These are phyloP conservation scores for Beauveria scarabaeidicola DNA, from an alignment of 2,329 filamentous ascomycete species.

Conservation along the genomic window DNA sequence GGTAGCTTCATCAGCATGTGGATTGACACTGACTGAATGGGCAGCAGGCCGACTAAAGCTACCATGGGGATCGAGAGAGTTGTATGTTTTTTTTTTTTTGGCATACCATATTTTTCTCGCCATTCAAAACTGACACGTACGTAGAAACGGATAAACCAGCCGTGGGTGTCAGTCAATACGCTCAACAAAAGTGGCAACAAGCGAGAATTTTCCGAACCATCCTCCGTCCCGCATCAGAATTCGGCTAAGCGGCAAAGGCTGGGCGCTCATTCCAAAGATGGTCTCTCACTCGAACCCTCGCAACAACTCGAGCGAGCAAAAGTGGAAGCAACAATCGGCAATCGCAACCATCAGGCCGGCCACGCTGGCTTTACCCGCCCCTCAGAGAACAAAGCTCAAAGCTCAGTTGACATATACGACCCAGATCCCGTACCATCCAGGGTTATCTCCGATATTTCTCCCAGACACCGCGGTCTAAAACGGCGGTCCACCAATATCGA, in stretches of 20 bases:
- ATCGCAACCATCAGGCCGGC: background rate
- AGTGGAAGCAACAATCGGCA: background rate
- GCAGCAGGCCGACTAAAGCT: constrained; percentile 12
- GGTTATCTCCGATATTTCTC: background rate
- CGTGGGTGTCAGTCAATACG: constrained; percentile 17
- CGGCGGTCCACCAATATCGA: background rate
- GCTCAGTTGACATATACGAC: background rate
- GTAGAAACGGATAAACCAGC: constrained; percentile 19
- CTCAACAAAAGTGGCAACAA: constrained; percentile 10
- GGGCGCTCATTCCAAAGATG: background rate
- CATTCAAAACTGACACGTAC: background rate
- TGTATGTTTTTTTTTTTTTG: background rate
- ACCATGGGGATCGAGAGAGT: constrained; percentile 3
- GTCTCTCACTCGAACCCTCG: background rate
- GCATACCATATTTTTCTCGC: background rate
- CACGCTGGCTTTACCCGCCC: background rate
- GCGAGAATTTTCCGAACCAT: background rate
- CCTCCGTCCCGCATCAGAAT: constrained; percentile 11
- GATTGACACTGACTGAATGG: constrained; percentile 15
- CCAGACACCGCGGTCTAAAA: background rate
- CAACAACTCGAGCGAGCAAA: background rate
- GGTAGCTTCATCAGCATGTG: background rate
- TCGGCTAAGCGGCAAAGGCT: constrained; percentile 19
- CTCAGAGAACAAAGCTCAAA: background rate
- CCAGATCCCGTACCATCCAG: background rate